Conservation (phyloP, 495 filamentous ascomycete species). For the Extremus antarcticus region DNA sequence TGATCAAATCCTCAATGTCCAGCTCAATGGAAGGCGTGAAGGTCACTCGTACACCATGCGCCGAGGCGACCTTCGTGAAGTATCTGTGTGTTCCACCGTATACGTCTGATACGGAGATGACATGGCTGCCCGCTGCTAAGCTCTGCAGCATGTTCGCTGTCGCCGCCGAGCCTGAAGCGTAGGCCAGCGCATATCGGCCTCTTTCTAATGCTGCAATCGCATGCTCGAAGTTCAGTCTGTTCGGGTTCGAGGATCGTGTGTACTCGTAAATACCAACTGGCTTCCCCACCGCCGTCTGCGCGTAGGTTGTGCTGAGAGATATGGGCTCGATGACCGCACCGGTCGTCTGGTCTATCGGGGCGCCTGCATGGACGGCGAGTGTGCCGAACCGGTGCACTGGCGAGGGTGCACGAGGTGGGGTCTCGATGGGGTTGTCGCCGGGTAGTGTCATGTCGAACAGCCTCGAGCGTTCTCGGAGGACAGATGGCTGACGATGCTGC, state of each 20-base stretch:
- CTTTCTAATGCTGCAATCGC: conserved; percentile 87
- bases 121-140: conserved; percentile 81
- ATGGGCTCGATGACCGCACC: conserved; percentile 94
- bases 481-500: no score
- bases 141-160: conserved; percentile 90
- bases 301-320: conserved; percentile 89
- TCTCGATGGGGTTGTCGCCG: conserved; percentile 37
- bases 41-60: conserved; percentile 88
- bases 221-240: conserved; percentile 82
- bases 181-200: conserved; percentile 86
- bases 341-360: conserved; percentile 78
- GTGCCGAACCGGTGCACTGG: conserved; percentile 73
- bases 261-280: conserved; percentile 87
- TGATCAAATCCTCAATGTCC: conserved; percentile 72
- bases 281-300: conserved; percentile 70
- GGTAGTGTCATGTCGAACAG: not conserved
- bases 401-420: conserved; percentile 46
- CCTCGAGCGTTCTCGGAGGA: no score
- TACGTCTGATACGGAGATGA: conserved; percentile 91
- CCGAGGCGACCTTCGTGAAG: conserved; percentile 94
- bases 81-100: conserved; percentile 97
- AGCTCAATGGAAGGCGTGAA: conserved; percentile 87
- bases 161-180: conserved; percentile 86
- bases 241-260: conserved; percentile 82
- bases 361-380: conserved; percentile 83